A percentile compares a stretch with the other conserved stretches of the same genome.
Conservation (phyloP, 495 filamentous ascomycete species). For the Xylaria bambusicola region DNA sequence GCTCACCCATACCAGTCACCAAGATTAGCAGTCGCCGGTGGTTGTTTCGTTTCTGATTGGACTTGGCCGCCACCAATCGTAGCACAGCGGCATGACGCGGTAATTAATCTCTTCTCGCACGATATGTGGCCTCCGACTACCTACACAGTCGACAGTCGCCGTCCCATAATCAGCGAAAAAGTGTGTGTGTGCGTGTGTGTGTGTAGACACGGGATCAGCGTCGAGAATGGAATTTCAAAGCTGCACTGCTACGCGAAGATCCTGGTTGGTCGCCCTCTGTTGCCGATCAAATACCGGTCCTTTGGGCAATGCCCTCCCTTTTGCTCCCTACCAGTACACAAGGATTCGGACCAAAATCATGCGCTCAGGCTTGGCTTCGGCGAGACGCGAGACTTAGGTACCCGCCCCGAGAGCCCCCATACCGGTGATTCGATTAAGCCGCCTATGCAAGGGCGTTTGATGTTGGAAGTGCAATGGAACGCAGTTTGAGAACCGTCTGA, state of each 20-base stretch:
- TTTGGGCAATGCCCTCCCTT: background rate
- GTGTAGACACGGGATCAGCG: slow-evolving; percentile 4
- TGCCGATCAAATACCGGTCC: slow-evolving; percentile 14
- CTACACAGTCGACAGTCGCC: background rate
- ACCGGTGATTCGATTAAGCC: background rate
- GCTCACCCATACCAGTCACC: background rate
- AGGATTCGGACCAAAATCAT: background rate
- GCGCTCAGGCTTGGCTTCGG: slow-evolving; percentile 8
- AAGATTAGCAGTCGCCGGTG: background rate
- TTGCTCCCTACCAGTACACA: background rate
- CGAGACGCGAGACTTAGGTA: slow-evolving; percentile 7
- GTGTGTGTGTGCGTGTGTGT: background rate
- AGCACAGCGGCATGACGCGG: slow-evolving; percentile 10
- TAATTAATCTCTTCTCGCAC: background rate
- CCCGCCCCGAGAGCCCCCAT: background rate
- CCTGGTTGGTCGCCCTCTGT: background rate
- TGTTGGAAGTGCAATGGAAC: slow-evolving; percentile 6
- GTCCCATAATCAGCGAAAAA: background rate
- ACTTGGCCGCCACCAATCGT: background rate
- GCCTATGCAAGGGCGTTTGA: slow-evolving; percentile 12
- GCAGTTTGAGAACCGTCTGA: slow-evolving; percentile 18
- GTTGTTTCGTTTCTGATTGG: background rate
- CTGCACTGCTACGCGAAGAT: slow-evolving; percentile 12
- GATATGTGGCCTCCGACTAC: background rate
- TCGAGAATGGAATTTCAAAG: slow-evolving; percentile 3